Percentiles rank a stretch among this genome's conserved stretches.
These are phyloP conservation scores for Xylaria sp. DNA, from an alignment of 2,329 filamentous ascomycete genomes.

Conservation along the genomic window DNA sequence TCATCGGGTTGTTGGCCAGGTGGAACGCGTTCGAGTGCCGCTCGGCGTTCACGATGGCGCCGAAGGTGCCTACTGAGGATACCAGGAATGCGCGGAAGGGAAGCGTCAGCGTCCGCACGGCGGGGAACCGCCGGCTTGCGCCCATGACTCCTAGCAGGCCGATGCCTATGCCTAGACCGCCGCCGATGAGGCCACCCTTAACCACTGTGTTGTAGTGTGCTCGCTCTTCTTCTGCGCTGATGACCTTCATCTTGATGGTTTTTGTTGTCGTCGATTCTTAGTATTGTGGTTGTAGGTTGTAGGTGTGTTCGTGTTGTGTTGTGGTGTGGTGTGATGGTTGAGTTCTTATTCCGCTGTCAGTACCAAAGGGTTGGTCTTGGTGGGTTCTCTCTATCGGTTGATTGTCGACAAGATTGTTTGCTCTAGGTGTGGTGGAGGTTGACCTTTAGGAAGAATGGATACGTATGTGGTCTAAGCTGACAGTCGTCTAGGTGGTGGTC, in stretches of 20 bases:
- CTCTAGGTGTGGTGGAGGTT: not conserved
- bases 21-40: slow-evolving; percentile 70
- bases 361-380: not conserved
- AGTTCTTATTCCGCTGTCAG: no score
- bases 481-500: not conserved
- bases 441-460: not conserved
- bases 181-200: slow-evolving; percentile 78
- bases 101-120: slow-evolving; percentile 80
- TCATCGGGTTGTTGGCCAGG: slow-evolving; percentile 68
- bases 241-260: slow-evolving; percentile 78
- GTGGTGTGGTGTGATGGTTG: not conserved
- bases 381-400: not conserved
- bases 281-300: slow-evolving; percentile 4
- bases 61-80: slow-evolving; percentile 80
- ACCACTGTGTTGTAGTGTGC: slow-evolving; percentile 84
- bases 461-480: slow-evolving; percentile 8
- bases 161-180: slow-evolving; percentile 67
- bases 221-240: slow-evolving; percentile 90
- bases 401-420: not conserved
- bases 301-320: not conserved
- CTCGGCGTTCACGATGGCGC: slow-evolving; percentile 88
- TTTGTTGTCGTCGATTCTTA: not conserved
- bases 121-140: slow-evolving; percentile 73
- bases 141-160: slow-evolving; percentile 71
- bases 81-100: slow-evolving; percentile 92